These are phyloP conservation scores for Serendipita sp. DNA, from an alignment of 1,284 basidiomycete genomes.

Conservation along the genomic window DNA sequence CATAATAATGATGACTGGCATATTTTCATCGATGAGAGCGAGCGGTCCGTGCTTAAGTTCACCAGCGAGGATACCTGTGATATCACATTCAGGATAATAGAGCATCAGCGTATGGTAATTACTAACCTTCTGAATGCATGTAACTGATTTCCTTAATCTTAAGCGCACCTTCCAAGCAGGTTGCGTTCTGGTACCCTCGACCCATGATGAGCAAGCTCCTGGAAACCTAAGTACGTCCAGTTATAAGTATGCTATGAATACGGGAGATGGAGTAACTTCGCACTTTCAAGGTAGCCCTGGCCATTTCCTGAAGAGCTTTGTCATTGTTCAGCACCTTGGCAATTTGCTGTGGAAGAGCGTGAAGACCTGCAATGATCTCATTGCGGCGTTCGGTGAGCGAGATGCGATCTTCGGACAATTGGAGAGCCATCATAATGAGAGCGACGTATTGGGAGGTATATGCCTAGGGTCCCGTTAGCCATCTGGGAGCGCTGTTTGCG, in stretches of 20 bases:
- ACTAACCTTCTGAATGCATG: conserved; percentile 75
- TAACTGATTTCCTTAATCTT: conserved; percentile 99
- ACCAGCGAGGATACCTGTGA: conserved; percentile 71
- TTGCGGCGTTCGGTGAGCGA: conserved; percentile 81
- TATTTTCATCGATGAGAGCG: conserved; percentile 94
- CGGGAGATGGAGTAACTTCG: not conserved
- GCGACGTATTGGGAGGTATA: conserved; percentile 99
- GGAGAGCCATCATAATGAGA: conserved; percentile 94
- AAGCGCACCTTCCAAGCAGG: conserved; percentile 93
- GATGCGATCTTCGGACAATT: conserved; percentile 93
- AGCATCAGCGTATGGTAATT: not conserved
- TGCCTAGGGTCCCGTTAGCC: conserved; percentile 37
- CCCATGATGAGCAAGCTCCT: conserved; percentile 95
- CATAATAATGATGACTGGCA: conserved; percentile 98
- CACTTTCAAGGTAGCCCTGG: conserved; percentile 53
- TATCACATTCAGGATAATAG: not conserved
- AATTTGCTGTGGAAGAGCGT: conserved; percentile 82
- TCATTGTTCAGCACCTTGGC: conserved; percentile 78
- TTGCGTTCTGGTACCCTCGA: conserved; percentile 94
- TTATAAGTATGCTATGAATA: not conserved
- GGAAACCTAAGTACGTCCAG: conserved; percentile 26
- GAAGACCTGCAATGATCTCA: conserved; percentile 89
- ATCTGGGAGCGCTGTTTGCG: not conserved
- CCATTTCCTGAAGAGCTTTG: conserved; percentile 66
- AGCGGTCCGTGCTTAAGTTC: conserved; percentile 98